Conservation (phyloP, 228 moss, liverwort and hornwort genomes). For the Sphagnum fallax region DNA sequence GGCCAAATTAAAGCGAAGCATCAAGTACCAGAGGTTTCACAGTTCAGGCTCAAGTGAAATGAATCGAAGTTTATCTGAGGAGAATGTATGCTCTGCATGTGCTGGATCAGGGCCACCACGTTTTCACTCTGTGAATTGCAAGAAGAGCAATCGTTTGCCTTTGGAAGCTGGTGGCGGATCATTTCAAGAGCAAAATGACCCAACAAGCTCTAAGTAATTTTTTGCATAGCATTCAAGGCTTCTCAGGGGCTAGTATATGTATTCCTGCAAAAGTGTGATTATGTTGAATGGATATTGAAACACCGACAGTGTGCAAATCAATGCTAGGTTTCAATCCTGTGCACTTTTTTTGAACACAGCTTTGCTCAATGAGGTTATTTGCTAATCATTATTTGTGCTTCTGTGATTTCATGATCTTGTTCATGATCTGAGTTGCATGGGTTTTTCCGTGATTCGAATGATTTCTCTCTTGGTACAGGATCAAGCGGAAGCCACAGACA, state of each 20-base stretch:
- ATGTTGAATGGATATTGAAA: neutral
- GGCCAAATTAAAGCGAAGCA: neutral
- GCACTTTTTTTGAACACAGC: neutral
- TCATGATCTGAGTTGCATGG: neutral
- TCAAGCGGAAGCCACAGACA: constrained; percentile 6
- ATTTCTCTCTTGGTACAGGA: neutral
- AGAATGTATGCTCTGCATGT: neutral
- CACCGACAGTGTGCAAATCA: neutral
- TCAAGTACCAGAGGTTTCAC: constrained; percentile 2
- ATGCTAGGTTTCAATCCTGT: neutral
- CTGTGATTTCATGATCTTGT: too few relatives aligned
- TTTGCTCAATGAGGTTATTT: neutral
- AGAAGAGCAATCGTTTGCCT: neutral
- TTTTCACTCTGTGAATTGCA: constrained; percentile 1
- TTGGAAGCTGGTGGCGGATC: neutral
- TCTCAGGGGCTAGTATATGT: neutral
- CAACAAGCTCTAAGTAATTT: neutral
- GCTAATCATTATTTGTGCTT: neutral
- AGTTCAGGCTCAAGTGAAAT: constrained; percentile 2
- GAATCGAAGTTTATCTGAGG: neutral
- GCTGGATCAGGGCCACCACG: constrained; percentile 1
- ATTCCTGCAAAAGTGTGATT: neutral
- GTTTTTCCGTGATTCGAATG: neutral
- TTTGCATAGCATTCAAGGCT: neutral
- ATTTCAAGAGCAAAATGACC: neutral